Conservation (phyloP, 2,329 filamentous ascomycete species). For the Aureobasidium leucospermi region DNA sequence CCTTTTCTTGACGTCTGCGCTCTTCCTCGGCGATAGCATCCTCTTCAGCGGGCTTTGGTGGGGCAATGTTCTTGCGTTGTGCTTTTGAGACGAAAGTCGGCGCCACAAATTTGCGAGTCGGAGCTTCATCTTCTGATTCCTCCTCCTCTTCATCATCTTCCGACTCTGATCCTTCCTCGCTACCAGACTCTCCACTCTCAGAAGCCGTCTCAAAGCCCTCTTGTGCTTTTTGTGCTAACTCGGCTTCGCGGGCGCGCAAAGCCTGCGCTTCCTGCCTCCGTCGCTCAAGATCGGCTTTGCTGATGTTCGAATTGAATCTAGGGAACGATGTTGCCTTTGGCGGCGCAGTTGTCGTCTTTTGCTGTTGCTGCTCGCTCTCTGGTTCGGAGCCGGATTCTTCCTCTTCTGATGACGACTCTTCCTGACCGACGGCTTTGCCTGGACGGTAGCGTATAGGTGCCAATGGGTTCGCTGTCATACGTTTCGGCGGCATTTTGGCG, state of each 20-base stretch:
- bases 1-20: conserved; percentile 58
- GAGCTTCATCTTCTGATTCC: conserved; percentile 53
- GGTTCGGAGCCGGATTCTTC: conserved; percentile 38
- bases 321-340: conserved; percentile 41
- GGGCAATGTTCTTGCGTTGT: conserved; percentile 41
- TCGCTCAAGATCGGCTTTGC: conserved; percentile 33
- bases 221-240: conserved; percentile 37
- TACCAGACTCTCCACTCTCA: conserved; percentile 32
- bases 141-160: conserved; percentile 41
- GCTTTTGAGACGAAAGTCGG: conserved; percentile 61
- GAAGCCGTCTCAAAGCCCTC: conserved; percentile 56
- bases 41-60: conserved; percentile 23
- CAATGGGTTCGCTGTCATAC: conserved; percentile 88
- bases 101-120: conserved; percentile 50
- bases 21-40: conserved; percentile 42
- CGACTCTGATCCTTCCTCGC: conserved; percentile 22
- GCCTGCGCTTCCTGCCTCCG: conserved; percentile 20
- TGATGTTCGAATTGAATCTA: conserved; percentile 34
- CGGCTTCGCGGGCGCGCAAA: conserved; percentile 23
- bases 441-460: conserved; percentile 76
- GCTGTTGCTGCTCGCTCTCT: conserved; percentile 37
- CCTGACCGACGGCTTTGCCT: conserved; percentile 62
- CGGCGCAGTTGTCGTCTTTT: conserved; percentile 32
- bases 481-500: conserved; percentile 58
- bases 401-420: conserved; percentile 27